These are phyloP conservation scores for Raddia distichophylla DNA, from an alignment of 176 grass and related monocot species.

Conservation along the genomic window DNA sequence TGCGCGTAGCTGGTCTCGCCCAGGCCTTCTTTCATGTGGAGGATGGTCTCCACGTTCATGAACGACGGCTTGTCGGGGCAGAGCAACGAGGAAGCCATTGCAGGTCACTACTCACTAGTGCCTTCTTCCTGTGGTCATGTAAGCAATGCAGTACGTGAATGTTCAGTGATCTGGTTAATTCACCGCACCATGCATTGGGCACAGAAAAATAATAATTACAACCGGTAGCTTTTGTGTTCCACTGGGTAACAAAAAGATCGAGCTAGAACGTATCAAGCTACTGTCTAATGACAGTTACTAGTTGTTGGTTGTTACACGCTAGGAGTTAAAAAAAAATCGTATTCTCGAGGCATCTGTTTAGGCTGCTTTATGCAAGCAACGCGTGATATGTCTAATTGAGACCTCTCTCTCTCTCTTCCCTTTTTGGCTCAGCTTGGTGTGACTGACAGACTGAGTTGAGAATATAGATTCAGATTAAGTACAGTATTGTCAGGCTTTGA, in stretches of 20 bases:
- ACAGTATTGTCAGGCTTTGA: constrained; percentile 19
- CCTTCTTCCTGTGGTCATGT: constrained; percentile 38
- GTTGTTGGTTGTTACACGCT: constrained; percentile 20
- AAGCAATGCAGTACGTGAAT: constrained; percentile 32
- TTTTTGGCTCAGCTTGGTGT: constrained; percentile 43
- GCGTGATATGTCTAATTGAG: constrained; percentile 46
- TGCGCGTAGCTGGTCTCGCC: constrained; percentile 92
- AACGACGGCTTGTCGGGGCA: constrained; percentile 56
- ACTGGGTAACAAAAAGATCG: background rate
- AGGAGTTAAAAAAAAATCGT: constrained; percentile 19
- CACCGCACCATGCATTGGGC: background rate
- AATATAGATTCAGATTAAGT: constrained; percentile 55
- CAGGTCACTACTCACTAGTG: background rate
- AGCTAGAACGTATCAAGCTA: constrained; percentile 9
- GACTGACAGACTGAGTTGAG: constrained; percentile 21
- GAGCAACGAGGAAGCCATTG: constrained; percentile 70
- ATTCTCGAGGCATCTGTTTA: constrained; percentile 38
- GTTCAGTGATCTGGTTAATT: constrained; percentile 41
- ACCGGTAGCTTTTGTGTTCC: background rate
- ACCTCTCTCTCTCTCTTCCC: background rate
- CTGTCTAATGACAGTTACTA: constrained; percentile 7
- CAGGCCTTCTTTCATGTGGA: constrained; percentile 93
- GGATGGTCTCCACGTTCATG: constrained; percentile 85
- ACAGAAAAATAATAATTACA: background rate
- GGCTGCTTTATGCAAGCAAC: constrained; percentile 39